Conservation (phyloP, 2,329 filamentous ascomycete genomes). For the Penicillium capsulatum region DNA sequence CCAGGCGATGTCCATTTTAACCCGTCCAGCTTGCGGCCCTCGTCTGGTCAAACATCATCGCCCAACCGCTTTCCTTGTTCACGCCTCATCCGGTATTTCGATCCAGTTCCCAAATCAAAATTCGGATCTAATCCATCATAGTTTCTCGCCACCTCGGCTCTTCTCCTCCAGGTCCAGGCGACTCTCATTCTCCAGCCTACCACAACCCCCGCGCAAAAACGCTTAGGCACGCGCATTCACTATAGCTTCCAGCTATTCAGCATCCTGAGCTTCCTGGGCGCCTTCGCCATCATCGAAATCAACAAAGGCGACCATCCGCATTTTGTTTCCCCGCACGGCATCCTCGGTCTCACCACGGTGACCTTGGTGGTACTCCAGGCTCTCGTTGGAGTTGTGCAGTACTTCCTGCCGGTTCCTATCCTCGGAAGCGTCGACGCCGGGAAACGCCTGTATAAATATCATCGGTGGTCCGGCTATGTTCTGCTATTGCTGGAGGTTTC, state of each 20-base stretch:
- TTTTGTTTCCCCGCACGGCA: slow-evolving; percentile 75
- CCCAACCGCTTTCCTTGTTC: slow-evolving; percentile 71
- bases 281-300: slow-evolving; percentile 50
- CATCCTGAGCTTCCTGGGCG: slow-evolving; percentile 37
- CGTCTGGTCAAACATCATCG: slow-evolving; percentile 74
- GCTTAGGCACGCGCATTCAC: slow-evolving; percentile 60
- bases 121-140: slow-evolving; percentile 41
- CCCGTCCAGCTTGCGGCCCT: slow-evolving; percentile 59
- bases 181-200: slow-evolving; percentile 86
- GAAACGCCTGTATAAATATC: slow-evolving; percentile 85
- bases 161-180: slow-evolving; percentile 73
- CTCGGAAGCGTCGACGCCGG: slow-evolving; percentile 77
- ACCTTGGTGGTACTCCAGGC: slow-evolving; percentile 68
- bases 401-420: slow-evolving; percentile 61
- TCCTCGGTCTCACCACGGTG: slow-evolving; percentile 74
- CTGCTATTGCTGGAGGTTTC: slow-evolving; percentile 66
- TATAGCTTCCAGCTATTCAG: slow-evolving; percentile 61
- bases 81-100: slow-evolving; percentile 74
- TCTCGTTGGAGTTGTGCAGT: slow-evolving; percentile 76
- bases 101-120: not conserved
- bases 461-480: slow-evolving; percentile 72
- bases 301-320: slow-evolving; percentile 71
- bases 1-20: not conserved
- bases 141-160: slow-evolving; percentile 52
- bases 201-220: slow-evolving; percentile 69